Evolutionary conservation across 2,329 filamentous ascomycete species (phyloP), one percentile per base, ranked within the genome.

Genomic region (Diatrype stigma): DNA sequence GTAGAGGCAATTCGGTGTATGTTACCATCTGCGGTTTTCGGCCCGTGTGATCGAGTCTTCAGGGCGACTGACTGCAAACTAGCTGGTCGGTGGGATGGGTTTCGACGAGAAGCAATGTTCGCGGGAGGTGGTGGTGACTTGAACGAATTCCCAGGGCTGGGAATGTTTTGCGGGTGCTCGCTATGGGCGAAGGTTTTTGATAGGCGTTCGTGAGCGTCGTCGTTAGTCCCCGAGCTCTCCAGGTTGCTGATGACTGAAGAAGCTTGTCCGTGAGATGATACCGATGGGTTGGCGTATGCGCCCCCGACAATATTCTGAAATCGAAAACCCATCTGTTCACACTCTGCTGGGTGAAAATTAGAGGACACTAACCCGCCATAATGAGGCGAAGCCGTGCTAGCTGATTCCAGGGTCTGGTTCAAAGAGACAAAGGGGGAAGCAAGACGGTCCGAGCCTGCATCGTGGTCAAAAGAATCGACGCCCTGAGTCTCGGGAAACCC

Each of bases 1-100:
- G 76, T 72, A 2, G 80, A 82, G 14, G 75, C 73, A 42, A 81
- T 79, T 40, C 80, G 75, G 22, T 78, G 74, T 67, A 82, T 79
- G 14, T 60, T 53, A 11, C 71, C 63, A n/a, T 82, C 80, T 5
- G 76, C 75, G 1, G 76, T 76, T 63, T 75, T 77, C 7, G 77
- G 73, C 3, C 69, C 69, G 23, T 61, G 66, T 0, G 76, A 72
- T 38, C 69, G 73, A 55, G 69, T 74, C 47, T 76, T 73, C 19
- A 76, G 64, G 8, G 74, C 70, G 10, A 67, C 67, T 38, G 77
- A 70, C 26, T 74, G 71, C n/a, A 81, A 68, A 28, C 75, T 72
- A 26, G 78, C 70, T 1, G 75, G 74, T 3, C 72, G 73, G 26
- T 30, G 26, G 48, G 78, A 75, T 49, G 70, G 72, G 54, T 76